Evolutionary conservation across 495 filamentous ascomycete genomes (phyloP).

Genomic region (Lasiosphaeria miniovina): DNA sequence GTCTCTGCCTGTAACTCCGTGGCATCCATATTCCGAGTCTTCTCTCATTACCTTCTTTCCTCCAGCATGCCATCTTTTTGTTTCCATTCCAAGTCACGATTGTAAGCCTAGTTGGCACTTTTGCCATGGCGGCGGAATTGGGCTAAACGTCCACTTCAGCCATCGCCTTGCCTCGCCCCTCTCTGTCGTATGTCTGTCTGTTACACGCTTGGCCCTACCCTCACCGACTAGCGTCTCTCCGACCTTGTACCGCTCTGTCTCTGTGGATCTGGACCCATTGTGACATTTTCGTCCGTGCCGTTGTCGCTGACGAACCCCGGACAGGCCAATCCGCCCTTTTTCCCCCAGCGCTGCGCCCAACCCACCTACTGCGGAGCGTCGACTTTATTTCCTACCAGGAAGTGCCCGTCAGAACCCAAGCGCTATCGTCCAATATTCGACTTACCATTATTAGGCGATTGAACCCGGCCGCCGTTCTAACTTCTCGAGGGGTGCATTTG

Average conservation of each 20-base stretch:
- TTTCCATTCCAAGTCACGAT: neutral
- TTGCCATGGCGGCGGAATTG: constrained; percentile 23
- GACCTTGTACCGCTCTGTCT: constrained; percentile 8
- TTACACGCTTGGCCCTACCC: neutral
- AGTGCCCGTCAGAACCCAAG: neutral
- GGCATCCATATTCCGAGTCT: neutral
- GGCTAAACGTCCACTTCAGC: constrained; percentile 18
- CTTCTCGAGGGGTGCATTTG: neutral
- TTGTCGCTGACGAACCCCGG: constrained; percentile 23
- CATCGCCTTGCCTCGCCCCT: neutral
- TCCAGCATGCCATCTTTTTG: neutral
- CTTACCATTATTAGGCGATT: neutral
- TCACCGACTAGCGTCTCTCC: constrained; percentile 9
- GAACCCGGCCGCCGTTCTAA: neutral
- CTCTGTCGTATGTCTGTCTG: constrained; percentile 11
- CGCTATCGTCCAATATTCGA: constrained; percentile 5
- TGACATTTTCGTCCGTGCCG: constrained; percentile 18
- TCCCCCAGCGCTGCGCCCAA: constrained; percentile 19
- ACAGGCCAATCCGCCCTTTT: constrained; percentile 17
- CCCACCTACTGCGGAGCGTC: constrained; percentile 8
- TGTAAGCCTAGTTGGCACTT: neutral
- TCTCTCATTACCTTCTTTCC: neutral
- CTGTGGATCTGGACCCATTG: constrained; percentile 22
- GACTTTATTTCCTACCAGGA: constrained; percentile 2
- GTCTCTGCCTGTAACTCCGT: neutral